Percentiles rank a stretch among this genome's conserved stretches.
Evolutionary conservation across 345 rosid species (phyloP).

Genomic region (Citrus glauca): DNA sequence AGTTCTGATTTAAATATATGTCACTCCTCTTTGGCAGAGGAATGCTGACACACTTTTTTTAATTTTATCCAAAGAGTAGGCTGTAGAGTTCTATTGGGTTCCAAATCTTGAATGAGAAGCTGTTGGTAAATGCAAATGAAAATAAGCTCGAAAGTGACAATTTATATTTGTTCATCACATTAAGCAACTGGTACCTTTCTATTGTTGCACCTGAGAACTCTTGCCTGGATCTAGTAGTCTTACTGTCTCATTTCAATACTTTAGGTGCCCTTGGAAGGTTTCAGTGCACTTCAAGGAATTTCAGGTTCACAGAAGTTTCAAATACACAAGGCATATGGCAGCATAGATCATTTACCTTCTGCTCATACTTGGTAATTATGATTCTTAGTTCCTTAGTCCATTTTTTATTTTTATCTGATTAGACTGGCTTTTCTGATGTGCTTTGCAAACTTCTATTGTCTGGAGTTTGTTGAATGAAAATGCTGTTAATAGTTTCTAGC

Average conservation of each 20-base stretch:
- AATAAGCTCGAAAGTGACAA: neutral
- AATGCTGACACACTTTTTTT: neutral
- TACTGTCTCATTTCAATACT: neutral
- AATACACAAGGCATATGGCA: constrained; percentile 98
- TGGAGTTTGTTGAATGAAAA: neutral
- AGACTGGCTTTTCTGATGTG: neutral
- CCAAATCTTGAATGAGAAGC: neutral
- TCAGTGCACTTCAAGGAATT: constrained; percentile 93
- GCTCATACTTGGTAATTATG: constrained; percentile 91
- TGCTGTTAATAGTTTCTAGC: neutral
- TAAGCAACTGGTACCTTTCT: neutral
- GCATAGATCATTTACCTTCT: constrained; percentile 85
- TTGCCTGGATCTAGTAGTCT: neutral
- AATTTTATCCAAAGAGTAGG: neutral
- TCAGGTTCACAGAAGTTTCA: constrained; percentile 95
- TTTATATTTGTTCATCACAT: neutral
- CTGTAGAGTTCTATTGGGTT: neutral
- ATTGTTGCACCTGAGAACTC: neutral
- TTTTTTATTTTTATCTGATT: neutral
- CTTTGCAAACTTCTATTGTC: neutral
- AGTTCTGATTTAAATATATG: neutral
- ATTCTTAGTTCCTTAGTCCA: neutral
- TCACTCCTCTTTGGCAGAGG: neutral
- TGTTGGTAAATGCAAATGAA: neutral
- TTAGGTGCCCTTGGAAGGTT: constrained; percentile 97